Base-by-base conservation (phyloP, 345 rosid genomes). In the Murraya koenigii region DNA sequence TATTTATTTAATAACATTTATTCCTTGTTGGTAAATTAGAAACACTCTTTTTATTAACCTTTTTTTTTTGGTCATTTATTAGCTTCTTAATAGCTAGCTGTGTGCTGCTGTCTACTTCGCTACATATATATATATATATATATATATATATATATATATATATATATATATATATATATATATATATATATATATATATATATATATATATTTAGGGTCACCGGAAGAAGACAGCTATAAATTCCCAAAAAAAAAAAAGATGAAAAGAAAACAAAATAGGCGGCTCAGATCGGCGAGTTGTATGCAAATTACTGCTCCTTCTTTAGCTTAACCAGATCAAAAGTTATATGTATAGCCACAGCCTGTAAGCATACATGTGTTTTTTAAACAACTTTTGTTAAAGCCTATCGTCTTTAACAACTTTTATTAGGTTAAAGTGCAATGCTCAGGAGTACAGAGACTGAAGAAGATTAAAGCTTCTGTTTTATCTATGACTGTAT, bases 1-100 rank as follows among this genome's bases (percentile, higher is more conserved):
- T 54, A 36, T 28, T 69, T 10, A 63, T 44, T 76, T 54, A 41
- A 44, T 44, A 44, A 13, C 13, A 22, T 71, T 33, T 66, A 38
- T 78, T 72, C 41, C 69, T 77, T 82, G 86, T 82, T 86, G 86
- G 83, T 81, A 72, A 86, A 81, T 79, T 77, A 72, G 86, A 79
- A 83, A 85, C 89, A 82, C 65, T 56, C 72, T 64, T 78, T 69
- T 84, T 70, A 84, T 77, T 75, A 75, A 63, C 78, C 58, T 65
- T 44, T 71, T 61, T 69, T 64, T 71, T 71, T 66, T 69, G 54
- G 58, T 63, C 71, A 62, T 52, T 78, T 36, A 49, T 52, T 66
- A 49, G 72, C 36, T 35, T 8, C 36, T 52, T 23, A 54, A 75
- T 64, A 74, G 64, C 71, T 3, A 13, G 15, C 49, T 11, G 49